These are phyloP conservation scores for Dictyostelium citrinum DNA, from an alignment of 78 protist species.

Conservation along the genomic window DNA sequence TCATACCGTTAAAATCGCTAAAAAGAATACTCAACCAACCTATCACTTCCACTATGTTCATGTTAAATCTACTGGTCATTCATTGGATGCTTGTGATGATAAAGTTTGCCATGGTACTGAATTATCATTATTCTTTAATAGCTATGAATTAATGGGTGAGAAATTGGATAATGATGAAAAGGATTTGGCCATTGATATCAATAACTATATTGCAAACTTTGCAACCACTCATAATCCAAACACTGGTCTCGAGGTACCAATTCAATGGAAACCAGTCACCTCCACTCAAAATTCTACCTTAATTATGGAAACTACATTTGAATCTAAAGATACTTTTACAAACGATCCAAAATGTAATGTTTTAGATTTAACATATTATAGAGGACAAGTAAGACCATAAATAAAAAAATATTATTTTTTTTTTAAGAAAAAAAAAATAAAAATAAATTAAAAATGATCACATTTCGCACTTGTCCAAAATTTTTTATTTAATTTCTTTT, in stretches of 20 bases:
- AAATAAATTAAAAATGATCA: too few relatives aligned
- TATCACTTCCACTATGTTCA: conserved; percentile 26
- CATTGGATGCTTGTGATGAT: conserved; percentile 2
- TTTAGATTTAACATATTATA: background rate
- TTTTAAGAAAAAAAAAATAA: too few relatives aligned
- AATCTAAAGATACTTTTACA: background rate
- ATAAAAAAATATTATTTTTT: background rate
- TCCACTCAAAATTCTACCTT: background rate
- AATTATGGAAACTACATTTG: background rate
- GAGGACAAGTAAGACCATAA: background rate
- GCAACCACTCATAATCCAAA: conserved; percentile 29
- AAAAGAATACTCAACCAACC: background rate
- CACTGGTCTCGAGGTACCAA: conserved; percentile 3
- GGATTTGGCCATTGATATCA: background rate
- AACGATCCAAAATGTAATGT: background rate
- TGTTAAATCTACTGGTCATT: conserved; percentile 4
- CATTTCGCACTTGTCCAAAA: too few relatives aligned
- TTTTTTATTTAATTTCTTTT: too few relatives aligned
- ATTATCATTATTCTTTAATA: conserved; percentile 24
- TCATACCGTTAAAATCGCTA: background rate
- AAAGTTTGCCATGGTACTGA: conserved; percentile 71
- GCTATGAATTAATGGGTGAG: background rate
- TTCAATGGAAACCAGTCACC: background rate
- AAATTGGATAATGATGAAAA: background rate
- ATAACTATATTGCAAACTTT: conserved; percentile 37